Evolutionary conservation across 2,329 filamentous ascomycete genomes (phyloP), one percentile per base, ranked within the genome.

Genomic region (Bipolaris cookei): DNA sequence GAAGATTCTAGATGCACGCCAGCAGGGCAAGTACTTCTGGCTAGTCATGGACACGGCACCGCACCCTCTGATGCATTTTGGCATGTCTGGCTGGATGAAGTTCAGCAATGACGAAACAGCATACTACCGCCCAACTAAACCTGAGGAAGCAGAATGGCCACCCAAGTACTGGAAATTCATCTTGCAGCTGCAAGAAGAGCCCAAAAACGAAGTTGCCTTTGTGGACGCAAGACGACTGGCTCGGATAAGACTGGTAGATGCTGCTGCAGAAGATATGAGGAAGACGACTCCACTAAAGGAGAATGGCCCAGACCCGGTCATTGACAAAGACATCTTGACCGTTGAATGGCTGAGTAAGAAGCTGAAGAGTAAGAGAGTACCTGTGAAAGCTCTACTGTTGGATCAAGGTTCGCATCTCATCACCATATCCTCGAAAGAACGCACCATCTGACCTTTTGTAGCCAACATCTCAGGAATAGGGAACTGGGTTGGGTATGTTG

Each of bases 1-100:
- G 70, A 91, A 87, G 70, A 86, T 90, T 30, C 67, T 84, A 38
- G 84, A 83, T 51, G 90, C 90, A 3, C 90, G 90, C 3, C 92
- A 90, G 58, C 95, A 97, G 74, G 95, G 95, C 8, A 99, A 98
- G 83, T 98, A 98, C 73, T 98, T 99, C 76, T 99, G 95, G 82
- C 82, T 98, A 20, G 88, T 91, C 35, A 90, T 91, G 85, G 84
- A 85, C 23, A 83, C 84, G 8, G 84, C 91, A 10, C 93, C 94
- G 1, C 95, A 98, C 77, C 86, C 90, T 0, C 86, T 98, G 28
- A 92, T 96, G 87, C 92, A 96, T 76, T 88, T 96, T 67, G 92
- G 92, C 39, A 85, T 77, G 76, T 68, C 73, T 14, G 87, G 95
- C 6, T 98, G 95, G 95, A 37, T 56, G 42, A 90, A 96, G 69